phyloP scores from a whole-genome alignment of 345 rosid species.

The Lepidium didymum region DNA sequence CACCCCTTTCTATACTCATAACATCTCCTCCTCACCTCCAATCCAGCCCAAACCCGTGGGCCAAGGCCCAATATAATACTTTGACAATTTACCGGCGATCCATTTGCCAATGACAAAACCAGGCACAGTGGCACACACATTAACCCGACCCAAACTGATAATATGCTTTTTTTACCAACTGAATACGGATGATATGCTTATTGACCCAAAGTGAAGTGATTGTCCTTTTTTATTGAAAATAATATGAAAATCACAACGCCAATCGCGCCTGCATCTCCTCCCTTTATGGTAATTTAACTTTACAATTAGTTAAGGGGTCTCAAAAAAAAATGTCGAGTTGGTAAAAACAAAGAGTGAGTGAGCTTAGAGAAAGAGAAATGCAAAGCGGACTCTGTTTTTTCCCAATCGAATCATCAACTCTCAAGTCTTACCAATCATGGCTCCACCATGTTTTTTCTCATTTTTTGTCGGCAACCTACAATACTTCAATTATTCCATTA shows the following conservation, averaged over 20 bases:
- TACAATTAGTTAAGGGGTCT: neutral
- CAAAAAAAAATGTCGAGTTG: constrained; percentile 8
- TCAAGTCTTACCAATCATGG: constrained; percentile 24
- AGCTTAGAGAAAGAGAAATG: neutral
- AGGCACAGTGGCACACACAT: neutral
- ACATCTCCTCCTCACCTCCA: neutral
- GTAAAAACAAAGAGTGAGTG: neutral
- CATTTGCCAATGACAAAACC: neutral
- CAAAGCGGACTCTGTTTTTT: constrained; percentile 24
- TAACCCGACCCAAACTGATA: neutral
- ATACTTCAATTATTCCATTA: neutral
- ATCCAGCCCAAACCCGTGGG: neutral
- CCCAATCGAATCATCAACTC: constrained; percentile 12
- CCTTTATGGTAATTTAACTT: neutral
- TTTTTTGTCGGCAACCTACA: constrained; percentile 19
- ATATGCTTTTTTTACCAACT: neutral
- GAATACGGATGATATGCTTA: neutral
- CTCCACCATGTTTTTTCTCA: constrained; percentile 22
- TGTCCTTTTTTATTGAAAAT: neutral
- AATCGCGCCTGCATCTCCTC: constrained; percentile 19
- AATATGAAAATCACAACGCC: constrained; percentile 21
- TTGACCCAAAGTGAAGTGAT: neutral
- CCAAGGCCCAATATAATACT: neutral
- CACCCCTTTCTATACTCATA: neutral
- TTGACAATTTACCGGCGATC: neutral